phyloP scores from a whole-genome alignment of 768 basidiomycete species.

The Pisolithus albus region DNA sequence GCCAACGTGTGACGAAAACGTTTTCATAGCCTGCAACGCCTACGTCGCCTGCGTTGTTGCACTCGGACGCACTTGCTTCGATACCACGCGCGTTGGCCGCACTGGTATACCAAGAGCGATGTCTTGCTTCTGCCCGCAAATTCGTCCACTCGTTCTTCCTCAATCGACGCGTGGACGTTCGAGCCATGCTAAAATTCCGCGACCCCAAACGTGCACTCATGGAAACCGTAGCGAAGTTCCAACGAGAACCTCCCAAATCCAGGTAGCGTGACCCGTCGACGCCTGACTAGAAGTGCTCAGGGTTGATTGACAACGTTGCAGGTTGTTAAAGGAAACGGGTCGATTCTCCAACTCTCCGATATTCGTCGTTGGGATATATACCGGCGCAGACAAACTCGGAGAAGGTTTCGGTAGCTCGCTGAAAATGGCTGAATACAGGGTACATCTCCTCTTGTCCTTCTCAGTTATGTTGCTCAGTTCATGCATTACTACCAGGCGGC shows the following conservation, averaged over 20 bases:
- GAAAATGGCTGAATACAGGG: slow-evolving; percentile 57
- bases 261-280: slow-evolving; percentile 36
- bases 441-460: slow-evolving; percentile 30
- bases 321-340: slow-evolving; percentile 89
- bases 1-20: background rate
- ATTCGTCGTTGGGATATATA: slow-evolving; percentile 94
- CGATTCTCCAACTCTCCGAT: slow-evolving; percentile 81
- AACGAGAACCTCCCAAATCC: slow-evolving; percentile 59
- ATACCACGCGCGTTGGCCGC: slow-evolving; percentile 84
- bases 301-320: slow-evolving; percentile 22
- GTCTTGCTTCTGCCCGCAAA: slow-evolving; percentile 76
- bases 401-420: slow-evolving; percentile 92
- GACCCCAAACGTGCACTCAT: slow-evolving; percentile 75
- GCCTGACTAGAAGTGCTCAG: too few species aligned
- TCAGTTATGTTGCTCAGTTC: too few species aligned
- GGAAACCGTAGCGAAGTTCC: slow-evolving; percentile 65
- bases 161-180: slow-evolving; percentile 74
- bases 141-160: slow-evolving; percentile 91
- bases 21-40: slow-evolving; percentile 39
- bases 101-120: slow-evolving; percentile 81
- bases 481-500: slow-evolving; percentile 46
- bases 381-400: slow-evolving; percentile 75
- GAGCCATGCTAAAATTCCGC: slow-evolving; percentile 70
- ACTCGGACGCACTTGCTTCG: slow-evolving; percentile 84
- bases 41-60: slow-evolving; percentile 48